phyloP scores from a whole-genome alignment of 164 flowering plant species.

The Umbilicus rupestris region DNA sequence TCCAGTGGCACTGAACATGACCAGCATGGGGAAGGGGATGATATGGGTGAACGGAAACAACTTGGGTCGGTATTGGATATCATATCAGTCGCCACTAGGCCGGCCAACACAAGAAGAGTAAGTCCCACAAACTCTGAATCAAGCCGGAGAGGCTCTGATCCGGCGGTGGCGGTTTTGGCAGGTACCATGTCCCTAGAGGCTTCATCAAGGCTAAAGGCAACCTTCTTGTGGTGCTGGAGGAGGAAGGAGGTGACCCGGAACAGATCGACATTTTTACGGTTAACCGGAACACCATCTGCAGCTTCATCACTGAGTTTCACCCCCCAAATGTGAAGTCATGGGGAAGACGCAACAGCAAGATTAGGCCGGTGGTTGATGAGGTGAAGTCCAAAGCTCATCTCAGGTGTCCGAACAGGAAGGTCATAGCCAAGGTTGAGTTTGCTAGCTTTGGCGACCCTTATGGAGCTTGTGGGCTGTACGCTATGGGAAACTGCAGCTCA shows the following conservation, averaged over 20 bases:
- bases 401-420: constrained; percentile 44
- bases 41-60: constrained; percentile 68
- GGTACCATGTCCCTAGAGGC: constrained; percentile 79
- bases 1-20: constrained; percentile 55
- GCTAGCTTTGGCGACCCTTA: constrained; percentile 63
- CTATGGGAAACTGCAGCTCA: constrained; percentile 37
- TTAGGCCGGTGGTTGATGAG: constrained; percentile 27
- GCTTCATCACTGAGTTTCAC: constrained; percentile 34
- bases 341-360: constrained; percentile 24
- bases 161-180: constrained; percentile 21
- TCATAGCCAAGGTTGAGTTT: constrained; percentile 41
- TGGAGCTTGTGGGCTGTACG: constrained; percentile 56
- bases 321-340: constrained; percentile 51
- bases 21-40: constrained; percentile 66
- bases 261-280: constrained; percentile 30
- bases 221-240: constrained; percentile 73
- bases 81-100: constrained; percentile 45
- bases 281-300: constrained; percentile 63
- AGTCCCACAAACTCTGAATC: no score
- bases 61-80: constrained; percentile 82
- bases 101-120: constrained; percentile 67
- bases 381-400: constrained; percentile 29
- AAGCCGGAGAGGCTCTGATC: no score
- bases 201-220: constrained; percentile 61
- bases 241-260: constrained; percentile 43